Base-by-base conservation (phyloP, 208 protist genomes). In the Leishmania tropica region DNA sequence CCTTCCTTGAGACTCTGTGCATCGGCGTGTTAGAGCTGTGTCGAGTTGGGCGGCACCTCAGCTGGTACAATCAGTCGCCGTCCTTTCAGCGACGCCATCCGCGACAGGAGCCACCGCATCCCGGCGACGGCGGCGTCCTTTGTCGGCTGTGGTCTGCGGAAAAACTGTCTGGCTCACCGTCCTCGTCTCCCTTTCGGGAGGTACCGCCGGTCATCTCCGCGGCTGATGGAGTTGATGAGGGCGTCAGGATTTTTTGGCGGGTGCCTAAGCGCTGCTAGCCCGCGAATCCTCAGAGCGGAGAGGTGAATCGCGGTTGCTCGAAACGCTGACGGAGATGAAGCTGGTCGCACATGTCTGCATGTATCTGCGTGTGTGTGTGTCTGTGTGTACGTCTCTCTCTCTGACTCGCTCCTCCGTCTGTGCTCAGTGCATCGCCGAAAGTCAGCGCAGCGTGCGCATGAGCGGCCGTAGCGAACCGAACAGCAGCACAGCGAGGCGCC, bases 191-290 rank as follows among this genome's bases (percentile, higher is more conserved):
- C 13, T 42, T 40, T 17, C 4, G n/a, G 45, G 81, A 81, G 48
- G 47, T 31, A 31, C 24, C 56, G 56, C 24, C 24, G 15, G 62
- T 7, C 62, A 8, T 40, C 35, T 74, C 58, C 67, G 58, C n/a
- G 10, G 40, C 51, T 78, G 79, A 40, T 6, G 76, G 51, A 35
- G 24, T 31, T 53, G 51, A 79, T 21, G 56, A 31, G 19, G 84
- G 86, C 72, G 64, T 78, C 11, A 60, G 70, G 19, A 74, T 91
- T 13, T 78, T 54, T 85, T 11, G 56, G 56, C 79, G 84, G 35
- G 84, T 90, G 28, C 78, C 89, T 42, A 72, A 88, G 73, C 74
- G 81, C 75, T 91, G 88, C 77, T 76, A 87, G 7, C 80, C 5
- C 74, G 71, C 42, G 54, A 83, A 19, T 84, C 85, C 0, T 8